Evolutionary conservation across 2,329 filamentous ascomycete genomes (phyloP), one percentile per base, ranked within the genome.

Genomic region (Pestalotiopsis sp.): DNA sequence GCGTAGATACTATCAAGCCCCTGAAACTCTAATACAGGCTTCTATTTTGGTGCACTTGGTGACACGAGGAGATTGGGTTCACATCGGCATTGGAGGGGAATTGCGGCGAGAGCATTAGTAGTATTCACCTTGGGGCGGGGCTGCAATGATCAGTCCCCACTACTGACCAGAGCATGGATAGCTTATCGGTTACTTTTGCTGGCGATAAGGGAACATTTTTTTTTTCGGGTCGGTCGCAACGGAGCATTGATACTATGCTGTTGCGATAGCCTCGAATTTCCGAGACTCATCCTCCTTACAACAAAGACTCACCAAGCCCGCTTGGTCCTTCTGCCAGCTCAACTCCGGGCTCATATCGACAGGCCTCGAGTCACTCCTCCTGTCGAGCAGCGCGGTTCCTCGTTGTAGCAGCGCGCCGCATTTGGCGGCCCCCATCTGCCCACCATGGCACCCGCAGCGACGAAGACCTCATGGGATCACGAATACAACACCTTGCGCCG

Each of bases 401-500:
- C 20, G 45, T 52, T 6, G 17, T 23, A 52, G 20, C 17, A n/a
- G 45, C 45, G 20, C 25, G 38, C 61, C 65, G 38, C 65, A 45
- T 36, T 23, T 57, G 65, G 64, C 56, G 31, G 45, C 58, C 40
- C 14, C 45, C 49, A 41, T 25, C 40, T 63, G 52, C 65, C 68
- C 74, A 75, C 73, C 73, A 91, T 91, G 89, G 83, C 84, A 70
- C 85, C 85, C 69, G 80, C 84, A 72, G 80, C 85, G 72, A 93
- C 91, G 69, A 84, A 85, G 70, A 93, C 91, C 66, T 84, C 89
- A 78, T 98, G 95, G 95, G 89, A 93, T 73, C 91, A 93, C 80
- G 88, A 94, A 75, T 98, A 93, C 83, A 89, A 98, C 79, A 97
- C 93, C 4, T 83, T 95, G 69, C 91, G 93, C 69, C 92, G 95